Evolutionary conservation across 345 rosid genomes (phyloP).

Genomic region (Brassica nigra): DNA sequence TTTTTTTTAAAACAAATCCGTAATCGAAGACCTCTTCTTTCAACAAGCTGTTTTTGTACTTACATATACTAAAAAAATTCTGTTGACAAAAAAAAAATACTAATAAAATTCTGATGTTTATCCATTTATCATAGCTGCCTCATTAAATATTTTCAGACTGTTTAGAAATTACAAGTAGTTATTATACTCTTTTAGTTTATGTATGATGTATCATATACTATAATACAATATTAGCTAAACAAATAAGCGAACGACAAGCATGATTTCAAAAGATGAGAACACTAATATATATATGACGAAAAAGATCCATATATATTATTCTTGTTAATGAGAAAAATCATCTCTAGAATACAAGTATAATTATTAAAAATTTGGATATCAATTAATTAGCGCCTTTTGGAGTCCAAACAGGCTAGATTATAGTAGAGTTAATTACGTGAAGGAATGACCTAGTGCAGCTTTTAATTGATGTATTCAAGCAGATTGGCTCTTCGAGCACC

Average conservation of each 20-base stretch:
- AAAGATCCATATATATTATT: neutral
- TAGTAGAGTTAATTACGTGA: conserved; percentile 22
- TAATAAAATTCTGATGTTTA: too few relatives aligned
- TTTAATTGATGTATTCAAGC: conserved; percentile 13
- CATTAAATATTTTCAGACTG: neutral
- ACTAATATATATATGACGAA: neutral
- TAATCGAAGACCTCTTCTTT: neutral
- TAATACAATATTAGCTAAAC: neutral
- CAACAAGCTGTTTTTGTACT: neutral
- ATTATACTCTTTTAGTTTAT: neutral
- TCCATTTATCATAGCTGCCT: too few relatives aligned
- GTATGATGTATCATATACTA: neutral
- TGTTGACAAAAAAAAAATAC: neutral
- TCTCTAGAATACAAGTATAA: neutral
- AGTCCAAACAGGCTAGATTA: conserved; percentile 14
- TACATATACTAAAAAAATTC: neutral
- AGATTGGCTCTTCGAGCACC: conserved; percentile 36
- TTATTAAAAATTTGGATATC: neutral
- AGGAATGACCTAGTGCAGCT: conserved; percentile 25
- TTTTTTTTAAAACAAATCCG: neutral
- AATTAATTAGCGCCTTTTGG: conserved; percentile 23
- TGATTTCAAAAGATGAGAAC: conserved; percentile 1
- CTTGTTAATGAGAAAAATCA: neutral
- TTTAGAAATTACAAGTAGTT: neutral
- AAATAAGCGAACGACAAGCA: conserved; percentile 13